Percentiles rank a stretch among this genome's conserved stretches.
Evolutionary conservation across 306 rosid species (phyloP).

Genomic region (Fragaria nilgerrensis): DNA sequence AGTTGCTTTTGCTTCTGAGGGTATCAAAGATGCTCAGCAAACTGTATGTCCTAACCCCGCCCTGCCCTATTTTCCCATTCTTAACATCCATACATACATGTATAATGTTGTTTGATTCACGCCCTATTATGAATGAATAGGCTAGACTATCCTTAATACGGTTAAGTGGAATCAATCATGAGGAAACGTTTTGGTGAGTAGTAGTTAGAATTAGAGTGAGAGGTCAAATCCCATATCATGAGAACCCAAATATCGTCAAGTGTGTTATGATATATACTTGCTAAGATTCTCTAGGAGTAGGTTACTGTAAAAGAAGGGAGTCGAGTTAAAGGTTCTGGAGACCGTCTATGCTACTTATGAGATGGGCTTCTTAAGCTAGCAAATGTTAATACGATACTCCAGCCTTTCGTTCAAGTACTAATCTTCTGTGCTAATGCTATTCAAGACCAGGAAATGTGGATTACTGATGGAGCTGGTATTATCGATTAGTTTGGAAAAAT

Average conservation of each 20-base stretch:
- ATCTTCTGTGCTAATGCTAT: neutral
- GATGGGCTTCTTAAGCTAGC: neutral
- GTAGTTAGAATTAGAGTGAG: neutral
- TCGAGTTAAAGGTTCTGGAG: neutral
- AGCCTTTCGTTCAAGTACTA: neutral
- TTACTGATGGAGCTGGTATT: no score
- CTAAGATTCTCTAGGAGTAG: neutral
- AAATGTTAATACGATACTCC: neutral
- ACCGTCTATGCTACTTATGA: neutral
- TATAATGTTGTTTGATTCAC: no score
- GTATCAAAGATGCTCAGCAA: slow-evolving; percentile 94
- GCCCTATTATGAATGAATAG: no score
- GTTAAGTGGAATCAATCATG: no score
- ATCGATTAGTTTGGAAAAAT: no score
- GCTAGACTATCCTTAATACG: no score
- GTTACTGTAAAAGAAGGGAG: neutral
- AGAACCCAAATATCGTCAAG: neutral
- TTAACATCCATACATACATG: no score
- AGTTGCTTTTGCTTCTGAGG: slow-evolving; percentile 93
- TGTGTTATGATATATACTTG: neutral
- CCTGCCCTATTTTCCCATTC: no score
- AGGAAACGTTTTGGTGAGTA: neutral
- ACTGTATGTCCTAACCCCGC: slow-evolving; percentile 46
- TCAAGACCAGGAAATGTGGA: neutral
- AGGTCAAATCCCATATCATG: neutral